Percentiles rank a stretch among this genome's conserved stretches.
These are phyloP conservation scores for Phialemoniopsis sp. DNA, from an alignment of 2,329 filamentous ascomycete genomes.

Conservation along the genomic window DNA sequence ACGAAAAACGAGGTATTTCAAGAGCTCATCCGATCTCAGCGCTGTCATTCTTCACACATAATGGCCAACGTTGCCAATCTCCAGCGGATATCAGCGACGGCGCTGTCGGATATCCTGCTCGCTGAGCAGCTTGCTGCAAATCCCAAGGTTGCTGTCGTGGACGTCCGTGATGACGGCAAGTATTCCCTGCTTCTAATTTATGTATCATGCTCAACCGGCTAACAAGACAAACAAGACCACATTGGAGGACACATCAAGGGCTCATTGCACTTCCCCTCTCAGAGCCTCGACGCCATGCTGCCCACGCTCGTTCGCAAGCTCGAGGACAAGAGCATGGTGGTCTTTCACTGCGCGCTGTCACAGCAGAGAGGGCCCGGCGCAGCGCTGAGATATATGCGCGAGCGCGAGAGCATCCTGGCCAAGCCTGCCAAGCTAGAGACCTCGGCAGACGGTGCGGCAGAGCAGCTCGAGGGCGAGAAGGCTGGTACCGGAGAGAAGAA, in stretches of 20 bases:
- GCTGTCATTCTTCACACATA: slow-evolving; percentile 1
- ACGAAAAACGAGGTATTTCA: too few relatives aligned
- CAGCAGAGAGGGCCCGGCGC: slow-evolving; percentile 87
- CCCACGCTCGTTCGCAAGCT: slow-evolving; percentile 80
- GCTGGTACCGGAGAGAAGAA: slow-evolving; percentile 13
- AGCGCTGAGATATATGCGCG: slow-evolving; percentile 73
- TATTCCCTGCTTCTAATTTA: slow-evolving; percentile 5
- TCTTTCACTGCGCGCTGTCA: slow-evolving; percentile 92
- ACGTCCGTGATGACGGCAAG: slow-evolving; percentile 80
- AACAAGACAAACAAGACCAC: slow-evolving; percentile 56
- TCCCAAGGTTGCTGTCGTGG: slow-evolving; percentile 67
- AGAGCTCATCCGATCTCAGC: too few relatives aligned
- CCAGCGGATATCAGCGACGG: slow-evolving; percentile 62
- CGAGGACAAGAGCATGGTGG: slow-evolving; percentile 72
- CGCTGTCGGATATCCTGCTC: slow-evolving; percentile 63
- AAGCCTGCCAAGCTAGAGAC: slow-evolving; percentile 5
- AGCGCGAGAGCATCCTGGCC: slow-evolving; percentile 50
- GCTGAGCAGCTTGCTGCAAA: slow-evolving; percentile 35
- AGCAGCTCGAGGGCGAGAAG: slow-evolving; percentile 14
- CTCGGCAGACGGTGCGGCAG: slow-evolving; percentile 17
- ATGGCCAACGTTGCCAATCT: slow-evolving; percentile 59
- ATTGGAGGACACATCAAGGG: slow-evolving; percentile 85
- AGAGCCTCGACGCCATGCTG: slow-evolving; percentile 68
- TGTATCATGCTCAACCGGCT: background rate
- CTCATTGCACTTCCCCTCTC: slow-evolving; percentile 71